A percentile compares a stretch with the other conserved stretches of the same genome.
Evolutionary conservation across 2,329 filamentous ascomycete species (phyloP).

Genomic region (Aspergillus thermomutatus): DNA sequence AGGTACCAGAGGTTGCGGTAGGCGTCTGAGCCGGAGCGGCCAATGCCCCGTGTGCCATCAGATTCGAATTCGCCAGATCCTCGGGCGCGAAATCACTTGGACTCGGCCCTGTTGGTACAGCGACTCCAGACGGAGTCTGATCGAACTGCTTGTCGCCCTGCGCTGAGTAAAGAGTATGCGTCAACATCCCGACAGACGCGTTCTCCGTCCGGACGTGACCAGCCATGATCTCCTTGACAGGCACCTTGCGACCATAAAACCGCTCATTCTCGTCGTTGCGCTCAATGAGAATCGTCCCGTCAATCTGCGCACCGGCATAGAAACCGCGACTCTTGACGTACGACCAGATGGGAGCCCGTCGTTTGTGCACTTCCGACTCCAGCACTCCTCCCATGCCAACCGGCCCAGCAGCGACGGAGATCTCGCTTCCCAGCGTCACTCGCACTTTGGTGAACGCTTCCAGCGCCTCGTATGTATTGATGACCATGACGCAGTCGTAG

Average conservation of each 20-base stretch:
- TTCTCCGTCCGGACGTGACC: conserved; percentile 43
- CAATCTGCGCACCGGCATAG: conserved; percentile 79
- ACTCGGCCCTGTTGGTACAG: conserved; percentile 4
- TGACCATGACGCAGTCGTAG: conserved; percentile 92
- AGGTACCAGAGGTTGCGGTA: background rate
- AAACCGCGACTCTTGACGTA: conserved; percentile 87
- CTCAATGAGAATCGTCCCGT: conserved; percentile 81
- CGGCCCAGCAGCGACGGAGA: conserved; percentile 72
- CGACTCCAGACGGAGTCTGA: conserved; percentile 1
- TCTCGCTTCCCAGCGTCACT: conserved; percentile 75
- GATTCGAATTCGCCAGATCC: background rate
- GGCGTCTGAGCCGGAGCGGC: background rate
- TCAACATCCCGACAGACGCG: conserved; percentile 3
- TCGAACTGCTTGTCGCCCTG: conserved; percentile 6
- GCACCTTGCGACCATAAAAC: conserved; percentile 66
- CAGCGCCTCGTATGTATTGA: conserved; percentile 79
- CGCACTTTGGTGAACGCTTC: conserved; percentile 76
- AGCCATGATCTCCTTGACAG: conserved; percentile 59
- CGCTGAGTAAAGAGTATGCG: conserved; percentile 5
- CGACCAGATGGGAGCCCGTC: conserved; percentile 69
- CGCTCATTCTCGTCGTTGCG: conserved; percentile 78
- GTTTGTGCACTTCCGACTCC: conserved; percentile 64
- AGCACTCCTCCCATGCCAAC: conserved; percentile 69
- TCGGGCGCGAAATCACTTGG: conserved; percentile 3
- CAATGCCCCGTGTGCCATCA: background rate